phyloP scores from a whole-genome alignment of 2,329 filamentous ascomycete species.

The Coniochaeta hoffmannii region DNA sequence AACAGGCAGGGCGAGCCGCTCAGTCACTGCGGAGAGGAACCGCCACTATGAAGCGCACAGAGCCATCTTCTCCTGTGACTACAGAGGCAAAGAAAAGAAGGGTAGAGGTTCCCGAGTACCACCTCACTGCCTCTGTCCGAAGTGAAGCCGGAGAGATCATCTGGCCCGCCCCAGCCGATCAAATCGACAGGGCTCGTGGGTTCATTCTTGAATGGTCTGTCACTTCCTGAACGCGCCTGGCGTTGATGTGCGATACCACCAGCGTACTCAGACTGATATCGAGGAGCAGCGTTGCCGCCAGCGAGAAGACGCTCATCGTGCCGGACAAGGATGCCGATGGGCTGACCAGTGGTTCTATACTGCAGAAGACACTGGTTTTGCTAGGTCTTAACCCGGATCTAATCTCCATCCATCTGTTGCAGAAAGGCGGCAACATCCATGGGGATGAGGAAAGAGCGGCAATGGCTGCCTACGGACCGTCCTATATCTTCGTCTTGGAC shows the following conservation, averaged over 20 bases:
- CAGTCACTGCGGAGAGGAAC: not conserved
- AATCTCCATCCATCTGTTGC: slow-evolving; percentile 51
- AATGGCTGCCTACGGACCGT: slow-evolving; percentile 42
- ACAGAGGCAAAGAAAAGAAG: not conserved
- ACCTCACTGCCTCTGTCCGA: slow-evolving; percentile 1
- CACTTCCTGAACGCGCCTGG: not conserved
- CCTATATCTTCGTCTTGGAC: slow-evolving; percentile 57
- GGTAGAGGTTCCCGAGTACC: slow-evolving; percentile 3
- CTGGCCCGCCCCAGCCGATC: slow-evolving; percentile 53
- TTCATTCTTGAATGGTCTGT: slow-evolving; percentile 53
- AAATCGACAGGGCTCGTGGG: slow-evolving; percentile 45
- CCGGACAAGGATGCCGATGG: slow-evolving; percentile 67
- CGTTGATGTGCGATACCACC: not conserved
- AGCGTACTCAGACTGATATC: not conserved
- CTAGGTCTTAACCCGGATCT: slow-evolving; percentile 46
- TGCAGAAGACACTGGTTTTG: slow-evolving; percentile 49
- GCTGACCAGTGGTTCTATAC: slow-evolving; percentile 54
- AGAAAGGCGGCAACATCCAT: slow-evolving; percentile 53
- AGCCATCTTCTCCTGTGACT: not conserved
- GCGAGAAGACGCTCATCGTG: slow-evolving; percentile 49
- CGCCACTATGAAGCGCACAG: slow-evolving; percentile 1
- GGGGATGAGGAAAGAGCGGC: slow-evolving; percentile 40
- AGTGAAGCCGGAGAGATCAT: not conserved
- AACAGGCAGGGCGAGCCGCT: not conserved
- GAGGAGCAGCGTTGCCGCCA: slow-evolving; percentile 36